phyloP scores from a whole-genome alignment of 2,329 filamentous ascomycete genomes.

The Trichocomaceae sp. region DNA sequence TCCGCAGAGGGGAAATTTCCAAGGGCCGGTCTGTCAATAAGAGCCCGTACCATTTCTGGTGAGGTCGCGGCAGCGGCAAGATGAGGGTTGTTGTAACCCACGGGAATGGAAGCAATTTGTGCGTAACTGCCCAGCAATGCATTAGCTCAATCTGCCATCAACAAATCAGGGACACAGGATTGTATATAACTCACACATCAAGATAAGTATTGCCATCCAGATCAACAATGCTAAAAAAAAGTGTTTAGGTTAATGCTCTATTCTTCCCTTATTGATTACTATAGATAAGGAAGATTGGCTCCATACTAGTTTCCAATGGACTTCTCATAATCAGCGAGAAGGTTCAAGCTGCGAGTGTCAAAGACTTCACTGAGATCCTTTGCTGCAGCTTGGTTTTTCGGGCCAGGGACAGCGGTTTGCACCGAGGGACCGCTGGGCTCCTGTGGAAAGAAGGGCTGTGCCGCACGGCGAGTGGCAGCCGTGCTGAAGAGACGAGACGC shows the following conservation, averaged over 20 bases:
- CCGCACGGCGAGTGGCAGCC: conserved; percentile 28
- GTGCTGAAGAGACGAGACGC: conserved; percentile 31
- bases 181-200: conserved; percentile 41
- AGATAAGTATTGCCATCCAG: conserved; percentile 47
- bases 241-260: background rate
- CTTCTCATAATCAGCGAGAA: conserved; percentile 68
- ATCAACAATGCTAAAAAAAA: conserved; percentile 37
- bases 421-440: conserved; percentile 53
- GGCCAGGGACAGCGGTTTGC: conserved; percentile 63
- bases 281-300: background rate
- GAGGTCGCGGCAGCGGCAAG: conserved; percentile 64
- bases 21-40: conserved; percentile 84
- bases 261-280: too few species aligned
- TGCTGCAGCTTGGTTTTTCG: conserved; percentile 62
- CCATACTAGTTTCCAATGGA: conserved; percentile 69
- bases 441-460: conserved; percentile 50
- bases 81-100: conserved; percentile 85
- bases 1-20: conserved; percentile 85
- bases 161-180: background rate
- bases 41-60: conserved; percentile 68
- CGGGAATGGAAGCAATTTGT: conserved; percentile 86
- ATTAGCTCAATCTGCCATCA: conserved; percentile 2
- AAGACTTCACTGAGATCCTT: conserved; percentile 70
- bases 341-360: conserved; percentile 78
- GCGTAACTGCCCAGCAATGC: conserved; percentile 54